phyloP scores from a whole-genome alignment of 2,329 filamentous ascomycete species.

The Exutisphaerella laricina region DNA sequence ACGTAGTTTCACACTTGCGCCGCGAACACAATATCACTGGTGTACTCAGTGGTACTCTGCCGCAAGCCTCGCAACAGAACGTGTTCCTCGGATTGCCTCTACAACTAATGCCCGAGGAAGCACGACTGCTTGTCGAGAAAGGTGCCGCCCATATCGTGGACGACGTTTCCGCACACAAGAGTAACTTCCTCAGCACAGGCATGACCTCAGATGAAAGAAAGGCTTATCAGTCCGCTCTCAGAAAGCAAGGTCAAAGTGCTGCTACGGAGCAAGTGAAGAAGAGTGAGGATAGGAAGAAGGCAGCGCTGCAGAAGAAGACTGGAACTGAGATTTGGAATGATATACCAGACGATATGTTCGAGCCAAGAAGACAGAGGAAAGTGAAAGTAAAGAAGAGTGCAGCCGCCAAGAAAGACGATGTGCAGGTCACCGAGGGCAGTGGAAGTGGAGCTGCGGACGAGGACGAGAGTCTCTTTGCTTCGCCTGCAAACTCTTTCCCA shows the following conservation, averaged over 20 bases:
- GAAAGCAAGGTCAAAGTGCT: conserved; percentile 50
- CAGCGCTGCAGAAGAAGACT: conserved; percentile 42
- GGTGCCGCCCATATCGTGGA: conserved; percentile 74
- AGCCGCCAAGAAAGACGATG: conserved; percentile 8
- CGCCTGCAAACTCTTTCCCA: conserved; percentile 21
- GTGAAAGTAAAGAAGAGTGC: conserved; percentile 11
- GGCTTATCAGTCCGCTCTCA: conserved; percentile 55
- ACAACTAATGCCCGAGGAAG: conserved; percentile 88
- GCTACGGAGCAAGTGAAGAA: conserved; percentile 43
- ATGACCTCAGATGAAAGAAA: conserved; percentile 54
- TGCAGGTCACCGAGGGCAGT: conserved; percentile 3
- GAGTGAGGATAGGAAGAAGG: conserved; percentile 47
- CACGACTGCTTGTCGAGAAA: conserved; percentile 69
- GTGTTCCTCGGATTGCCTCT: conserved; percentile 84
- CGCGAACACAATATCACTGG: conserved; percentile 78
- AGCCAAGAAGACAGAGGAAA: conserved; percentile 13
- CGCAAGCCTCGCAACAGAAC: conserved; percentile 91
- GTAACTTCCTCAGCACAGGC: conserved; percentile 48
- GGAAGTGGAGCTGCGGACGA: conserved; percentile 19
- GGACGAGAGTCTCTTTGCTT: conserved; percentile 28
- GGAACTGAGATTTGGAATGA: conserved; percentile 31
- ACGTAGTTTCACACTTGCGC: conserved; percentile 71
- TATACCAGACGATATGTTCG: conserved; percentile 33
- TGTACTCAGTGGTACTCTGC: conserved; percentile 78
- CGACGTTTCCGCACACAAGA: conserved; percentile 64